Evolutionary conservation across 2,329 filamentous ascomycete genomes (phyloP).

Genomic region (Neoscytalidium dimidiatum): DNA sequence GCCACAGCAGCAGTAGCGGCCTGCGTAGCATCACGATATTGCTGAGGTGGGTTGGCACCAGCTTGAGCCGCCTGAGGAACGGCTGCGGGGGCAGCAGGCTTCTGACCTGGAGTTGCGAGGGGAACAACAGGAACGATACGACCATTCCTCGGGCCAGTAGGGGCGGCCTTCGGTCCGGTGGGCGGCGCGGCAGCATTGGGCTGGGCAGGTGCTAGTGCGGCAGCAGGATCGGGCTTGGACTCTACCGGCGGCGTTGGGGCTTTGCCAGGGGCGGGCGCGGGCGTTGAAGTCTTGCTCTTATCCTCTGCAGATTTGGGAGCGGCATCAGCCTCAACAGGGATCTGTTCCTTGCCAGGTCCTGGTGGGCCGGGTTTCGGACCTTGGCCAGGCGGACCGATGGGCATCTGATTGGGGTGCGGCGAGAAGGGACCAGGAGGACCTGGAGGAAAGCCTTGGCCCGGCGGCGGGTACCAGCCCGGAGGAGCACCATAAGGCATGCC

Average conservation of each 20-base stretch:
- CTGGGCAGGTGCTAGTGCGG: conserved; percentile 56
- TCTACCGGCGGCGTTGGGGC: conserved; percentile 62
- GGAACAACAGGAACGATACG: conserved; percentile 69
- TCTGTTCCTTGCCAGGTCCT: conserved; percentile 29
- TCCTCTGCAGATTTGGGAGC: conserved; percentile 53
- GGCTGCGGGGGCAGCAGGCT: conserved; percentile 42
- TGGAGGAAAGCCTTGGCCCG: conserved; percentile 70
- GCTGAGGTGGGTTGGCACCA: conserved; percentile 14
- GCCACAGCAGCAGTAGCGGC: conserved; percentile 77
- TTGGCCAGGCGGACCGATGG: conserved; percentile 58
- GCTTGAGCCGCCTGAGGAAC: conserved; percentile 37
- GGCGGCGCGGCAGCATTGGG: conserved; percentile 33
- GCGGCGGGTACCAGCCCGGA: conserved; percentile 75
- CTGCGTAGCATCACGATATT: conserved; percentile 68
- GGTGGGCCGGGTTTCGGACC: conserved; percentile 34
- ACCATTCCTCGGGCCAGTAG: conserved; percentile 47
- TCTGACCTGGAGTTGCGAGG: conserved; percentile 49
- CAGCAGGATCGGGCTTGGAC: conserved; percentile 65
- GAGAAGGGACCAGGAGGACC: conserved; percentile 65
- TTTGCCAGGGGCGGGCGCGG: conserved; percentile 42
- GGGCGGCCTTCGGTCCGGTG: conserved; percentile 39
- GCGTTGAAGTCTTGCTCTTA: conserved; percentile 50
- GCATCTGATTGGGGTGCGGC: conserved; percentile 59
- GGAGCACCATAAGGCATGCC: conserved; percentile 78
- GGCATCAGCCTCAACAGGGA: conserved; percentile 48